Evolutionary conservation across 192 early-diverging fungal species (phyloP).

Genomic region (Entrophospora sp.): DNA sequence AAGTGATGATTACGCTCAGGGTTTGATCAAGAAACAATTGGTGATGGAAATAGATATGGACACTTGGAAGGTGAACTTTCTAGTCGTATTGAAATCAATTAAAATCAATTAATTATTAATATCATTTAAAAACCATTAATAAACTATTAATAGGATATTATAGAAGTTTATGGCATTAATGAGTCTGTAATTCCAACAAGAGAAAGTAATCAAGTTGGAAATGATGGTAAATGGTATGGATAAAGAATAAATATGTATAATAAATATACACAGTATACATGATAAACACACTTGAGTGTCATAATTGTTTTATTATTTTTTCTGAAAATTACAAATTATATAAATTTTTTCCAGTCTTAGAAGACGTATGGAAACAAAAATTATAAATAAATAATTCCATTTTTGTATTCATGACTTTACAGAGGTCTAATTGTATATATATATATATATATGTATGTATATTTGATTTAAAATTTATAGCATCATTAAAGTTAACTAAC

Average conservation of each 20-base stretch:
- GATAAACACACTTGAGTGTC: too few species aligned
- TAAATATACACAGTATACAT: too few species aligned
- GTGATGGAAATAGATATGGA: constrained; percentile 63
- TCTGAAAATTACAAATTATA: too few species aligned
- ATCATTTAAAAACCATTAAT: neutral
- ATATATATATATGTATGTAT: too few species aligned
- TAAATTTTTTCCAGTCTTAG: too few species aligned
- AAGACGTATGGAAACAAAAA: too few species aligned
- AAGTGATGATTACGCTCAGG: constrained; percentile 53
- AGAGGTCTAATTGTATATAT: too few species aligned
- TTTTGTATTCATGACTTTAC: too few species aligned
- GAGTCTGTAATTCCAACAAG: constrained; percentile 57
- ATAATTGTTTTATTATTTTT: too few species aligned
- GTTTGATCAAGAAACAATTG: constrained; percentile 68
- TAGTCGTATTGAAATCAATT: neutral
- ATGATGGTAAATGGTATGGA: constrained; percentile 37
- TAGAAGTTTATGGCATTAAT: constrained; percentile 54
- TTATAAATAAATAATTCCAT: too few species aligned
- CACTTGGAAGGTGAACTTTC: constrained; percentile 52
- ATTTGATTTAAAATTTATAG: too few species aligned
- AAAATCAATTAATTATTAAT: neutral
- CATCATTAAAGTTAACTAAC: too few species aligned
- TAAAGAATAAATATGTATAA: neutral
- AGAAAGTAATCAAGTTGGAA: constrained; percentile 9
- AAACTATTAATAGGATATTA: constrained; percentile 41